A percentile compares a stretch with the other conserved stretches of the same genome.
phyloP scores from a whole-genome alignment of 306 rosid species.

The Rubus idaeus region DNA sequence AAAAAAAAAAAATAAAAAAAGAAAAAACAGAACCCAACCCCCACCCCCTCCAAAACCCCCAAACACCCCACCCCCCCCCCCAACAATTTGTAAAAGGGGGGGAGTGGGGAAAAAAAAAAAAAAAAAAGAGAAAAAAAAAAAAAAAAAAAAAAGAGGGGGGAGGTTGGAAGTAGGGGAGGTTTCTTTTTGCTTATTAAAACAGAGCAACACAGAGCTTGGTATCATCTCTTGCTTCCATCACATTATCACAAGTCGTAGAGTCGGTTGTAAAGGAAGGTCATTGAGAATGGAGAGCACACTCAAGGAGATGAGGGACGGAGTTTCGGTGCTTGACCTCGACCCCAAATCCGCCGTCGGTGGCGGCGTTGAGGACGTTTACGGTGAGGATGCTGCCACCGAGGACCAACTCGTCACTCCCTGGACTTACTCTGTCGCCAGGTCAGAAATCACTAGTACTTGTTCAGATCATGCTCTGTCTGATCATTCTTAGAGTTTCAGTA shows the following conservation, averaged over 20 bases:
- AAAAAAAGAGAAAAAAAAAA: too few relatives aligned
- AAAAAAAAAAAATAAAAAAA: too few relatives aligned
- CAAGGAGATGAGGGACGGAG: conserved; percentile 59
- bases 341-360: conserved; percentile 71
- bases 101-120: too few relatives aligned
- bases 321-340: conserved; percentile 64
- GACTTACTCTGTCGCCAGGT: conserved; percentile 96
- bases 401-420: conserved; percentile 88
- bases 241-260: too few relatives aligned
- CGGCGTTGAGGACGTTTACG: conserved; percentile 84
- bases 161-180: too few relatives aligned
- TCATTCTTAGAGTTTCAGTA: neutral
- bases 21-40: too few relatives aligned
- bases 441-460: neutral
- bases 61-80: too few relatives aligned
- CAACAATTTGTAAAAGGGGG: too few relatives aligned
- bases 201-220: neutral
- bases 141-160: too few relatives aligned
- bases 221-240: neutral
- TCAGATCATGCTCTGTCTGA: neutral
- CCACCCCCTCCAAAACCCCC: too few relatives aligned
- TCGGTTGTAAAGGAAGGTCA: neutral
- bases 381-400: conserved; percentile 90
- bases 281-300: conserved; percentile 60
- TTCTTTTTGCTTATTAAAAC: neutral